phyloP scores from a whole-genome alignment of 2,329 filamentous ascomycete species.

The Colletotrichum somersetense region DNA sequence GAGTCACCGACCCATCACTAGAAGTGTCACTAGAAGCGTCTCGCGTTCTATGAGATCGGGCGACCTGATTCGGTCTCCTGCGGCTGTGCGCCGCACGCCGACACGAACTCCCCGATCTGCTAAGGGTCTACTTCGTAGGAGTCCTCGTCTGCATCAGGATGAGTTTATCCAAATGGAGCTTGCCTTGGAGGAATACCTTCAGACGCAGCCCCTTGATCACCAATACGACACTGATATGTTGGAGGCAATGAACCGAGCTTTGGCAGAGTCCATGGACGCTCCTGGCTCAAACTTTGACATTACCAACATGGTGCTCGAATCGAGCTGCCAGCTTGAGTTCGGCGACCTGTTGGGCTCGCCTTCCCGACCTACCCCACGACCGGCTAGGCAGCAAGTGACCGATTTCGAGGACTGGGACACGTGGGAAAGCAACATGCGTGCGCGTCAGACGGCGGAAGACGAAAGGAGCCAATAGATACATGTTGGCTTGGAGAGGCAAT shows the following conservation, averaged over 20 bases:
- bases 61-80: constrained; percentile 59
- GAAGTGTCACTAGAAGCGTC: constrained; percentile 72
- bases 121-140: constrained; percentile 32
- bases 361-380: constrained; percentile 23
- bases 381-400: constrained; percentile 6
- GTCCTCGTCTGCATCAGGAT: constrained; percentile 36
- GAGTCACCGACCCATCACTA: constrained; percentile 71
- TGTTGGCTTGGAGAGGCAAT: constrained; percentile 5
- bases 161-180: constrained; percentile 39
- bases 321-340: constrained; percentile 34
- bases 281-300: constrained; percentile 34
- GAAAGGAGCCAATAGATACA: constrained; percentile 14
- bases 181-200: constrained; percentile 36
- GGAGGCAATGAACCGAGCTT: constrained; percentile 39
- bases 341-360: constrained; percentile 35
- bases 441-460: constrained; percentile 31
- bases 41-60: constrained; percentile 67
- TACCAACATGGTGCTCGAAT: constrained; percentile 31
- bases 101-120: constrained; percentile 57
- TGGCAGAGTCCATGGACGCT: constrained; percentile 34
- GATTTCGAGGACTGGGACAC: constrained; percentile 37
- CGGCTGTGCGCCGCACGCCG: constrained; percentile 63
- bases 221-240: constrained; percentile 39
- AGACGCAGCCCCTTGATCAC: constrained; percentile 29
- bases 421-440: constrained; percentile 29